These are phyloP conservation scores for Phoma sp. DNA, from an alignment of 2,329 filamentous ascomycete species.

Conservation along the genomic window DNA sequence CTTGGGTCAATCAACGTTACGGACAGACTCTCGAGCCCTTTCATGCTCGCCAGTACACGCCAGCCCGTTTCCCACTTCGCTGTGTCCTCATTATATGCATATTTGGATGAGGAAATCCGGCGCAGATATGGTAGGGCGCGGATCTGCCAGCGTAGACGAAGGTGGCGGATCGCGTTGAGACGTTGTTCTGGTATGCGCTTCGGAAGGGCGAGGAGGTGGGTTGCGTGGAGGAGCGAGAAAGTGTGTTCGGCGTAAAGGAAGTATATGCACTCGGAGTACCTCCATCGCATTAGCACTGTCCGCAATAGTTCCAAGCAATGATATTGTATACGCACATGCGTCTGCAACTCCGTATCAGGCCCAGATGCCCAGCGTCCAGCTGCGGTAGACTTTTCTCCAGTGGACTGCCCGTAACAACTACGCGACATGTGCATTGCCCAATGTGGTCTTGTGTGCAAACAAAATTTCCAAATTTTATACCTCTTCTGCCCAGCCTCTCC, in stretches of 20 bases:
- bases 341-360: slow-evolving; percentile 33
- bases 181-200: slow-evolving; percentile 33
- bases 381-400: slow-evolving; percentile 8
- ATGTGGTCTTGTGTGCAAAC: slow-evolving; percentile 31
- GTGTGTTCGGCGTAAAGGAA: slow-evolving; percentile 39
- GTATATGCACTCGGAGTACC: slow-evolving; percentile 41
- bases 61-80: slow-evolving; percentile 42
- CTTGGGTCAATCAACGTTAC: slow-evolving; percentile 40
- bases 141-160: slow-evolving; percentile 43
- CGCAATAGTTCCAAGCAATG: background rate
- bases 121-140: slow-evolving; percentile 43
- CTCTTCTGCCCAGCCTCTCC: slow-evolving; percentile 10
- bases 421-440: slow-evolving; percentile 33
- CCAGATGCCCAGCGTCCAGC: slow-evolving; percentile 12
- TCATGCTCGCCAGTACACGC: slow-evolving; percentile 36
- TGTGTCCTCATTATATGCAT: slow-evolving; percentile 46
- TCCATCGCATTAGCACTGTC: slow-evolving; percentile 11
- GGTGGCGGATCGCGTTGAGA: slow-evolving; percentile 35
- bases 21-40: slow-evolving; percentile 31
- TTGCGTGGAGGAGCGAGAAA: slow-evolving; percentile 44
- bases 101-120: slow-evolving; percentile 25
- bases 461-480: slow-evolving; percentile 39
- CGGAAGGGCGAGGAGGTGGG: slow-evolving; percentile 44
- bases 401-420: slow-evolving; percentile 34
- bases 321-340: slow-evolving; percentile 27